Conservation (phyloP, 1,139 yeast genomes). For the Komagataea norvegica region DNA sequence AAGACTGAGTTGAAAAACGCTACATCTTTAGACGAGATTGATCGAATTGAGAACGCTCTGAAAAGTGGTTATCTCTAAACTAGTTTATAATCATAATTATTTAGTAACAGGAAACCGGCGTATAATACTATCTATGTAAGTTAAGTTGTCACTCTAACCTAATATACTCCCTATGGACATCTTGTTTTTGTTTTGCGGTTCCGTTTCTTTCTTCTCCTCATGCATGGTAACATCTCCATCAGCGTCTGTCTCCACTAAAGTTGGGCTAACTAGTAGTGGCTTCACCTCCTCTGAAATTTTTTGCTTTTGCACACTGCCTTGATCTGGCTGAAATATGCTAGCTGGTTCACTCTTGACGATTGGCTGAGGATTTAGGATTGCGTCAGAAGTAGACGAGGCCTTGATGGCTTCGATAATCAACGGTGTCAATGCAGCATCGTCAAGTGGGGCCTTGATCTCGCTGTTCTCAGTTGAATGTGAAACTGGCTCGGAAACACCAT, state of each 20-base stretch:
- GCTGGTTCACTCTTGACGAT: background rate
- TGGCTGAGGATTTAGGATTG: background rate
- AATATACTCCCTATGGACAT: conserved; percentile 24
- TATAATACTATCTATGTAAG: background rate
- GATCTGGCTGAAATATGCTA: no score
- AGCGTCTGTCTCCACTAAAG: no score
- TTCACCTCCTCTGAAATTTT: background rate
- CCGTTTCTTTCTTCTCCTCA: background rate
- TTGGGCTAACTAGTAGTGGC: no score
- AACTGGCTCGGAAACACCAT: no score
- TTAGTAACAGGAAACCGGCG: no score
- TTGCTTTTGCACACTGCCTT: no score
- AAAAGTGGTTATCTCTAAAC: conserved; percentile 32
- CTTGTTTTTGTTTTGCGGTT: conserved; percentile 5
- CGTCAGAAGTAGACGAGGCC: conserved; percentile 4
- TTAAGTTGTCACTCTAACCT: conserved; percentile 10
- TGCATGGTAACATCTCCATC: conserved; percentile 1
- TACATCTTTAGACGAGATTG: conserved; percentile 67
- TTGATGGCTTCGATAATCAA: conserved; percentile 2
- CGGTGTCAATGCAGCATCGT: no score
- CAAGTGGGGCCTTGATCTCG: no score
- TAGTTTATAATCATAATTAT: no score
- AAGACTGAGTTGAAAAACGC: conserved; percentile 56
- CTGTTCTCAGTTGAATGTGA: background rate
- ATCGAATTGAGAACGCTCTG: conserved; percentile 55